Evolutionary conservation across 805 yeast genomes (phyloP), one percentile per base, ranked within the genome.

Genomic region (Metschnikowia kofuensis): DNA sequence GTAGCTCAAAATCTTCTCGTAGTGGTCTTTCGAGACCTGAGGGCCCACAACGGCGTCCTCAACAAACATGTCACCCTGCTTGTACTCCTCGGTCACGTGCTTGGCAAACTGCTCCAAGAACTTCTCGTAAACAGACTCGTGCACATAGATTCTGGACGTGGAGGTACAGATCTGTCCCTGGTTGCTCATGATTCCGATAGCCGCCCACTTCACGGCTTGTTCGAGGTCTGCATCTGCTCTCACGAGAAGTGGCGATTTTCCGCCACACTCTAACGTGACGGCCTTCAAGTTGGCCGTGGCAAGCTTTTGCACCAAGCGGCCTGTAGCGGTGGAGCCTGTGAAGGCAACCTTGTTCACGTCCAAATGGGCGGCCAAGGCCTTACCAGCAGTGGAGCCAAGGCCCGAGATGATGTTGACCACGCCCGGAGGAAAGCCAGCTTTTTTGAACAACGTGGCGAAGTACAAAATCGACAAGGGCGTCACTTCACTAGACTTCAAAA

Each of bases 391-490:
- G 40, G 77, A 66, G 45, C 96, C 96, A 56, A 68, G 77, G 2
- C 89, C 96, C 44, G 84, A 77, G 49, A 87, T 66, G 42, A 88
- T 79, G 69, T 86, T 87, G 55, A 85, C 77, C 30, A 83, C 87
- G 52, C 91, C 92, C 8, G 87, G 76, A 38, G 91, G 92, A 70
- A 86, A 79, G 1, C 90, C 92, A 12, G 86, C 89, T 55, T 79
- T 72, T 58, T 72, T 70, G 58, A 82, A 80, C 46, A 81, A 66
- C 27, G 70, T 69, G 35, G 86, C 89, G 51, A 85, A 73, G 56
- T 76, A 72, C 55, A 86, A 76, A 55, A 84, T 72, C 27, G 89
- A 80, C 57, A 87, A 74, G 11, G 94, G 94, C 7, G 92, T 85
- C 56, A 83, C 70, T 68, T 87, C 94, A 48, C 89, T 84, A 2